phyloP scores from a whole-genome alignment of 768 basidiomycete genomes.

The Candolleomyces aberdarensis region DNA sequence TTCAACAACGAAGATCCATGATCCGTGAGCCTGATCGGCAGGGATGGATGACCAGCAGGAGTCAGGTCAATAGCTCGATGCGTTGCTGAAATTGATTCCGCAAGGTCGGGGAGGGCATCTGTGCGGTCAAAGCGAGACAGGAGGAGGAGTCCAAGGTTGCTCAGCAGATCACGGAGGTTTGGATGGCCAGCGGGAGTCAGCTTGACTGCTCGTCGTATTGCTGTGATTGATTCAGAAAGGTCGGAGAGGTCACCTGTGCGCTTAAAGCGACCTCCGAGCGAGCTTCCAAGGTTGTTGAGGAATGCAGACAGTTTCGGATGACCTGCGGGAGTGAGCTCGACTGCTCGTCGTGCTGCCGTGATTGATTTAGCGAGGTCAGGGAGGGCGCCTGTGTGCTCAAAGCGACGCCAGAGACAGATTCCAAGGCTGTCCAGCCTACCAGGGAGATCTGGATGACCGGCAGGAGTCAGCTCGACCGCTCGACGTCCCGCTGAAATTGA shows the following conservation, averaged over 20 bases:
- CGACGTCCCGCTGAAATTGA: too few species aligned
- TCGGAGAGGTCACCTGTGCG: too few species aligned
- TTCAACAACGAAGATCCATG: background rate
- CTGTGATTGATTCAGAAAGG: too few species aligned
- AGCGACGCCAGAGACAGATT: background rate
- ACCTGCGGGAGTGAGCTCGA: background rate
- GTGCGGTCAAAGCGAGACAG: slow-evolving; percentile 10
- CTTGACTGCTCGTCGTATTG: too few species aligned
- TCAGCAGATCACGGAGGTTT: slow-evolving; percentile 11
- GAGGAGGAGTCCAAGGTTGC: too few species aligned
- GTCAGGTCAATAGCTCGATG: background rate
- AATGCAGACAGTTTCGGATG: background rate
- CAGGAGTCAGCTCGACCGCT: too few species aligned
- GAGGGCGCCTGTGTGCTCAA: background rate
- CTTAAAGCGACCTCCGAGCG: background rate
- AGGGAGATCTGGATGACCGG: too few species aligned
- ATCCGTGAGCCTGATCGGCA: background rate
- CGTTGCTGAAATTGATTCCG: background rate
- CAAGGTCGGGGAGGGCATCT: background rate
- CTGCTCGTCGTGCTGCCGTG: too few species aligned
- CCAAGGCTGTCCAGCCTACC: background rate
- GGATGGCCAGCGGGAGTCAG: too few species aligned
- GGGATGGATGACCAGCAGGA: background rate
- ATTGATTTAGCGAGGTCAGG: background rate
- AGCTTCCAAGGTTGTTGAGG: background rate